These are phyloP conservation scores for Schizochytrium sp. DNA, from an alignment of 108 stramenopile species.

Conservation along the genomic window DNA sequence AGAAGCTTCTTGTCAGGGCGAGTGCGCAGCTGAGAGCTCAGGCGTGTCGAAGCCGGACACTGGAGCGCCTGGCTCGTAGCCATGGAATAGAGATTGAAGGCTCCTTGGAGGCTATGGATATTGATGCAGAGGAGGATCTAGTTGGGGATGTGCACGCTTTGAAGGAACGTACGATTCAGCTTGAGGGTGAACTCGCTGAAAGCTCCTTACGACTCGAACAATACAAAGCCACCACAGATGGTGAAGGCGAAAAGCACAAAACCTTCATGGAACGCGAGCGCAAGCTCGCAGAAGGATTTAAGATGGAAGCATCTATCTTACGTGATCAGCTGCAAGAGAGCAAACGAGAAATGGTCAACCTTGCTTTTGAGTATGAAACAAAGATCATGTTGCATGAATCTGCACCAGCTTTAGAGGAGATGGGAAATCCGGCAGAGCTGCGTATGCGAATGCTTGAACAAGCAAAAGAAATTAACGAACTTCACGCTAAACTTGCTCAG, in stretches of 20 bases:
- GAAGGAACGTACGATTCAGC: background rate
- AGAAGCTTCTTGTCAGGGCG: conserved; percentile 1
- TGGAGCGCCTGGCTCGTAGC: background rate
- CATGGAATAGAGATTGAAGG: background rate
- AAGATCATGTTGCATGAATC: conserved; percentile 23
- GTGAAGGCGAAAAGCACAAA: conserved; percentile 53
- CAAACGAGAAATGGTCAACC: conserved; percentile 53
- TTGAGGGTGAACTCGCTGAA: conserved; percentile 25
- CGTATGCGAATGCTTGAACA: conserved; percentile 37
- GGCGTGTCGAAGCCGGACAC: background rate
- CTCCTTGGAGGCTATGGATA: background rate
- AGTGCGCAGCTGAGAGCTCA: conserved; percentile 36
- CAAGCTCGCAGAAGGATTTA: background rate
- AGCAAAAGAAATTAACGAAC: conserved; percentile 46
- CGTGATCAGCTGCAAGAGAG: conserved; percentile 51
- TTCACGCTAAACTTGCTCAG: conserved; percentile 14
- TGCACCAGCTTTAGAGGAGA: conserved; percentile 41
- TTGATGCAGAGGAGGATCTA: background rate
- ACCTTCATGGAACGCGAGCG: conserved; percentile 43
- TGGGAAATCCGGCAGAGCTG: conserved; percentile 48
- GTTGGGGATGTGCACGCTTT: background rate
- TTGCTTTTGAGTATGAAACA: conserved; percentile 52
- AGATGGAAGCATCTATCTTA: background rate
- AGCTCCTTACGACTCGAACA: conserved; percentile 13
- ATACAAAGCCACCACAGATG: conserved; percentile 17